A percentile compares a stretch with the other conserved stretches of the same genome.
Evolutionary conservation across 257 asterid genomes (phyloP).

Genomic region (Paulownia fortunei): DNA sequence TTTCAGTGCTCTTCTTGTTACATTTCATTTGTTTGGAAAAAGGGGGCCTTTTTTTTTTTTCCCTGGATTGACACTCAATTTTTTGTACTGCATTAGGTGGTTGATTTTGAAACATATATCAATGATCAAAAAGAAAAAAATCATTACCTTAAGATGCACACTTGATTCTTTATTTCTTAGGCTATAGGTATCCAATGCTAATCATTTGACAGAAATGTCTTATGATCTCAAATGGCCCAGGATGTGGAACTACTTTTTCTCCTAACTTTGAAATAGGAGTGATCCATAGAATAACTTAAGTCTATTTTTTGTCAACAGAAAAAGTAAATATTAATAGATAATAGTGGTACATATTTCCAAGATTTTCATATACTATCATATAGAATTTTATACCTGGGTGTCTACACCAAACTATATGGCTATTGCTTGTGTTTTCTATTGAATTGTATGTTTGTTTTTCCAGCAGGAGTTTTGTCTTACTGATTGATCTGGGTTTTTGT

Average conservation of each 20-base stretch:
- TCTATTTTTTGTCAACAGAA: neutral
- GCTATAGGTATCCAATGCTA: conserved; percentile 21
- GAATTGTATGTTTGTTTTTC: no score
- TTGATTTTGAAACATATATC: neutral
- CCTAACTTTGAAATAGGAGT: neutral
- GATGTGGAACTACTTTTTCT: neutral
- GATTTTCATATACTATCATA: neutral
- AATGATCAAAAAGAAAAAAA: neutral
- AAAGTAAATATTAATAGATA: no score
- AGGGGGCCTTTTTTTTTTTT: neutral
- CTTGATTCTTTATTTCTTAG: neutral
- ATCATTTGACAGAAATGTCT: neutral
- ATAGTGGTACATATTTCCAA: neutral
- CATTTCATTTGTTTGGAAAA: neutral
- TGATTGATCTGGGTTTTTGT: neutral
- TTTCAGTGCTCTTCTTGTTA: neutral
- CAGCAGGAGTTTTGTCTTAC: neutral
- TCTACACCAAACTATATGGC: no score
- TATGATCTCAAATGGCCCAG: neutral
- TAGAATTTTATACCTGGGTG: no score
- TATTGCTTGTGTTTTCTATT: no score
- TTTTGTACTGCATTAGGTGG: neutral
- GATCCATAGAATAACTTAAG: neutral
- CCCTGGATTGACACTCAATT: neutral
- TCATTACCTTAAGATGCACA: neutral